Evolutionary conservation across 2,329 filamentous ascomycete species (phyloP), one percentile per base, ranked within the genome.

Genomic region (Amauroascus niger): DNA sequence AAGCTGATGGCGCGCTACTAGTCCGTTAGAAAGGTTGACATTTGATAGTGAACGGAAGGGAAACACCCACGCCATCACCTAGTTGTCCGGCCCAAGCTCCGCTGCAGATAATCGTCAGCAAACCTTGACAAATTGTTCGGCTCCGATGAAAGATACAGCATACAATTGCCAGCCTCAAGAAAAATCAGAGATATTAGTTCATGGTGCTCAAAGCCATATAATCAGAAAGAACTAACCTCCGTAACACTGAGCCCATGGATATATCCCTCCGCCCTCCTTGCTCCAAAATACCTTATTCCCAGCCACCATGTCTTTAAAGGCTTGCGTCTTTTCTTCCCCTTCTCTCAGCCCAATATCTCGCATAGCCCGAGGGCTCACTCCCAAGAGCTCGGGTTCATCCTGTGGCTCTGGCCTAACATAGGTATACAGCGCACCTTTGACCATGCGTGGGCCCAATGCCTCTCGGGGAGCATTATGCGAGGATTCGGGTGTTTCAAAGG

Each of bases 171-270:
- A 76, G 39, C 73, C 73, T 73, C 50, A 6, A 37, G n/a, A n/a
- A 49, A 24, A 40, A 28, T 7, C 18, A 43, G 30, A 18, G 50
- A 48, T 18, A 39, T 50, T 41, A 55, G 49, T 33, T 45, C 26
- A n/a, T 3, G 37, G 28, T 28, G 6, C 20, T 18, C 8, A 37
- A 30, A 16, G 7, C 9, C 2, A 16, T 16, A 13, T 28, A 28
- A 20, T 13, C 37, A 4, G 11, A 35, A 64, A 79, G n/a, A 82
- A 62, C 64, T 59, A 60, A 54, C 91, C 91, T 54, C 93, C 93
- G 68, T 98, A 98, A 72, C 93, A 97, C 71, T 98, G 93, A 30
- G 93, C 90, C 93, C 93, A 98, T 0, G 93, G 91, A 67, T 98
- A 98, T 41, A 93, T 82, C n/a, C 86, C 85, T 18, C 86, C 85